Evolutionary conservation across 257 asterid species (phyloP), one percentile per base, ranked within the genome.

Genomic region (Primulina tabacum): DNA sequence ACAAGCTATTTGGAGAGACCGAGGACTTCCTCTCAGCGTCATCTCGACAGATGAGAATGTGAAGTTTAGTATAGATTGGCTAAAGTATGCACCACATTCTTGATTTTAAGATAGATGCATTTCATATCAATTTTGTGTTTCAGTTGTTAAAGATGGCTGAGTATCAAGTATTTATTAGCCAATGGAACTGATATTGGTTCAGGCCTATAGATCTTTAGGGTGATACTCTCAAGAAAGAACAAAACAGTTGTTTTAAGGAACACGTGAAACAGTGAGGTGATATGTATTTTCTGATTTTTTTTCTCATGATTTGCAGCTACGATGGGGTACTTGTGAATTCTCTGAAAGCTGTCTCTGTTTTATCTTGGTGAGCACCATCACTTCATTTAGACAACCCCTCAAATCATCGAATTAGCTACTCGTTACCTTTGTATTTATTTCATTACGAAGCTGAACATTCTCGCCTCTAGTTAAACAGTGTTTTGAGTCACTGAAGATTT

Each of bases 321-420:
- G 86, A 89, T 73, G 96, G 89, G 81, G 28, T 94, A 80, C 84
- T 94, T 8, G 90, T 89, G 82, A 94, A 83, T 82, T 89, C 97
- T 75, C 83, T 94, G 74, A 84, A 84, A 79, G 92, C 95, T 32
- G 84, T 68, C 67, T 83, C 71, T 5, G 64, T 85, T 69, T 68
- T 91, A 43, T 68, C 89, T 62, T 59, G 96, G 99, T 94, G 83
- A 83, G 90, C 68, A 66, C n/a, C 55, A 43, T 43, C 18, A 43
- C 55, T 43, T 14, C 55, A 14, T 12, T 43, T 43, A 43, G n/a
- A 40, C 17, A 43, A 14, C 18, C 18, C 18, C 55, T 14, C 55
- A 43, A 43, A 43, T 43, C n/a, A 12, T 14, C n/a, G 12, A 12
- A 53, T 60, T 62, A 40, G 63, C 52, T 21, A 21, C 29, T 18